phyloP scores from a whole-genome alignment of 1,284 basidiomycete species.

The Trichosporon sp. region DNA sequence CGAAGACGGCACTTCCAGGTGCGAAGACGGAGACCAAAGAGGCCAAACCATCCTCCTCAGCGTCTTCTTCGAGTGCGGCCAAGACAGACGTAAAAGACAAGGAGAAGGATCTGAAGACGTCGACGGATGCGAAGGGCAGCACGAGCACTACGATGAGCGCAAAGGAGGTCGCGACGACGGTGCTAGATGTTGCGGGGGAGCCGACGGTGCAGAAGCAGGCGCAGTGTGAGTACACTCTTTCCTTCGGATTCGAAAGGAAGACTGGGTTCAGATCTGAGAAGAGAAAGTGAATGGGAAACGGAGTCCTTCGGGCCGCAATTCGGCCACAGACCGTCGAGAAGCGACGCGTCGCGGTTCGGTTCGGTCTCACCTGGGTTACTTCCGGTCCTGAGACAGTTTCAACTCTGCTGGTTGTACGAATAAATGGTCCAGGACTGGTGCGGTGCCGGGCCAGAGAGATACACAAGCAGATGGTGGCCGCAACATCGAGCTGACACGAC shows the following conservation, averaged over 20 bases:
- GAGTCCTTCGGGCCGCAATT: too few species aligned
- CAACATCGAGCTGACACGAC: slow-evolving; percentile 1
- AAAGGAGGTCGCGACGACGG: not conserved
- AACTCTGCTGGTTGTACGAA: not conserved
- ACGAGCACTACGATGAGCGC: not conserved
- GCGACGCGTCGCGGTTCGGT: not conserved
- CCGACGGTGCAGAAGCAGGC: slow-evolving; percentile 9
- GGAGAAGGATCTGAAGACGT: not conserved
- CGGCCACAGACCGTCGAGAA: not conserved
- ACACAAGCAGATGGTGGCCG: not conserved
- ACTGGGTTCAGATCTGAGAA: too few species aligned
- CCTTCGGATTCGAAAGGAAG: too few species aligned
- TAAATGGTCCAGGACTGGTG: not conserved
- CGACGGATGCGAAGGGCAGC: not conserved
- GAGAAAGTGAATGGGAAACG: too few species aligned
- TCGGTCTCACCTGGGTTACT: not conserved
- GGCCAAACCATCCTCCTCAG: not conserved
- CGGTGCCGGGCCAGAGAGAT: too few species aligned
- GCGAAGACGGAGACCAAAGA: not conserved
- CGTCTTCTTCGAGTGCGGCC: too few species aligned
- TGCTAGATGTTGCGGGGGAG: not conserved
- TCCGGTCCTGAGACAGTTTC: not conserved
- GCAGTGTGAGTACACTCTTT: not conserved
- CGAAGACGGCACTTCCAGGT: not conserved
- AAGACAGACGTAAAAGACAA: not conserved